These are phyloP conservation scores for Globisporangium carolinianum DNA, from an alignment of 352 stramenopile species.

Conservation along the genomic window DNA sequence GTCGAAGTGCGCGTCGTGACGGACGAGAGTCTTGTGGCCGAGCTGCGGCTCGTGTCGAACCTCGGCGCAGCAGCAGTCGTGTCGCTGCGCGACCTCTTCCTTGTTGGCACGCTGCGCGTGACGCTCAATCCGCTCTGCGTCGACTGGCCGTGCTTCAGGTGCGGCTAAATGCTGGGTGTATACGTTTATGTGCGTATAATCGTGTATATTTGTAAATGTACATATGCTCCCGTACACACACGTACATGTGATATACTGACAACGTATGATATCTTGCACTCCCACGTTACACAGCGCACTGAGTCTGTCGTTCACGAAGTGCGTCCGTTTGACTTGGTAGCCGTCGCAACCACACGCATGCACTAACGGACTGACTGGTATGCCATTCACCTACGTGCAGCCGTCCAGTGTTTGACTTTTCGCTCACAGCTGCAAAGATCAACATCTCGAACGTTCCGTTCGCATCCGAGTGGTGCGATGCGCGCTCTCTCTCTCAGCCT, in stretches of 20 bases:
- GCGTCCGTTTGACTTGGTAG: constrained; percentile 1
- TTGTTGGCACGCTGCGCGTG: constrained; percentile 62
- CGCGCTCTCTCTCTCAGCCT: constrained; percentile 1
- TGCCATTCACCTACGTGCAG: constrained; percentile 14
- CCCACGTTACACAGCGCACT: constrained; percentile 22
- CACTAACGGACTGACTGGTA: not conserved
- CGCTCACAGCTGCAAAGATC: constrained; percentile 75
- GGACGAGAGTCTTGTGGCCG: constrained; percentile 49
- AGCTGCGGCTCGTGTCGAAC: constrained; percentile 63
- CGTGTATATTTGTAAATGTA: too few relatives aligned
- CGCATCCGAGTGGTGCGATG: constrained; percentile 59
- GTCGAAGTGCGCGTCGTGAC: constrained; percentile 56
- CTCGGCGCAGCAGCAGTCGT: constrained; percentile 50
- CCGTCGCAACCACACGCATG: not conserved
- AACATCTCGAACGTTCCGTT: constrained; percentile 79
- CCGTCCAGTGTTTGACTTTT: constrained; percentile 68
- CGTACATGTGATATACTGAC: too few relatives aligned
- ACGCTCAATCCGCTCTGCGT: constrained; percentile 59
- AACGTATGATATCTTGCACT: not conserved
- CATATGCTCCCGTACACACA: too few relatives aligned
- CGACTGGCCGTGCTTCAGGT: constrained; percentile 72
- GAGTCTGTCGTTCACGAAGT: constrained; percentile 71
- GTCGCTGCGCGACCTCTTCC: constrained; percentile 54
- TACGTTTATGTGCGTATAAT: not conserved
- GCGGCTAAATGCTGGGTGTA: not conserved